Conservation (phyloP, 495 filamentous ascomycete species). For the Neurospora africana region DNA sequence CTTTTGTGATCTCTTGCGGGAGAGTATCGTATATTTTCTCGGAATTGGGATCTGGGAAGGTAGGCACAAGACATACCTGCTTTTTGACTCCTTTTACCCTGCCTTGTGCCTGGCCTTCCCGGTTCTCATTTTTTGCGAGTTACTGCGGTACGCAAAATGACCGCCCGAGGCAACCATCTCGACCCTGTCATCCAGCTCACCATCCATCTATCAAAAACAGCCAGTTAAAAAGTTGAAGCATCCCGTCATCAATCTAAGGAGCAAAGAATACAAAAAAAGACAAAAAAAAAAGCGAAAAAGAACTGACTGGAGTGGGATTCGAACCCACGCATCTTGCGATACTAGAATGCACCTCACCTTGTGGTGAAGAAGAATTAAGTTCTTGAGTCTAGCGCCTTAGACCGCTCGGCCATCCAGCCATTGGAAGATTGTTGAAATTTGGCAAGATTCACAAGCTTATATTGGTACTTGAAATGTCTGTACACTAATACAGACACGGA, state of each 20-base stretch:
- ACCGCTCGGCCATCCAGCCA: constrained; percentile 25
- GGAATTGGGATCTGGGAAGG: neutral
- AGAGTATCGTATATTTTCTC: neutral
- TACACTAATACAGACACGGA: no score
- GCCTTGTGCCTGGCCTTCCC: neutral
- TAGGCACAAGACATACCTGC: neutral
- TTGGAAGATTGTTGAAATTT: neutral
- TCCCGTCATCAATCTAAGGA: neutral
- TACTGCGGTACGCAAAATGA: neutral
- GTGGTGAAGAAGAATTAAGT: constrained; percentile 5
- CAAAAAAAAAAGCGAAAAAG: constrained; percentile 1
- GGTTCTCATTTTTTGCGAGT: neutral
- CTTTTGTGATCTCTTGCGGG: neutral
- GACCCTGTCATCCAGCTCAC: neutral
- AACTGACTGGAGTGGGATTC: constrained; percentile 24
- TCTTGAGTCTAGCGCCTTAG: constrained; percentile 28
- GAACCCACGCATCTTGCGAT: constrained; percentile 27
- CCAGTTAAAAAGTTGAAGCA: neutral
- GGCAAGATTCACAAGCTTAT: neutral
- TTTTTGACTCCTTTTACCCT: neutral
- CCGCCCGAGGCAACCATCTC: neutral
- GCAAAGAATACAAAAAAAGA: neutral
- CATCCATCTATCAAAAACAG: neutral
- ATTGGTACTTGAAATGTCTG: neutral
- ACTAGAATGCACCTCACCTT: constrained; percentile 15